A percentile compares a stretch with the other conserved stretches of the same genome.
Conservation (phyloP, 805 yeast species). For the Yamadazyma kitorensis region DNA sequence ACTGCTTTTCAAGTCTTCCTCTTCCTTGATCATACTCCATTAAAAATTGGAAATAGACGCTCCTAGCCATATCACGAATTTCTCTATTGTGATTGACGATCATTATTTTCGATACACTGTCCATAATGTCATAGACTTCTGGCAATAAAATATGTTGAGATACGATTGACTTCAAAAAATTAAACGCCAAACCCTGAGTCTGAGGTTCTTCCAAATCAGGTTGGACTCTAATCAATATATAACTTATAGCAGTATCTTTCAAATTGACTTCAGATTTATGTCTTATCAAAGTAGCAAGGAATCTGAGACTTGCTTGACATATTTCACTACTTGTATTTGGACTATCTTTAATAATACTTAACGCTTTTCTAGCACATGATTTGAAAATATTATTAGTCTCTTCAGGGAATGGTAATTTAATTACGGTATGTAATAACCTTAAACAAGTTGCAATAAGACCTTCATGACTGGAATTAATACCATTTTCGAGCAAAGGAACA, state of each 20-base stretch:
- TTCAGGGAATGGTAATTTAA: conserved; percentile 61
- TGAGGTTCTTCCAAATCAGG: conserved; percentile 91
- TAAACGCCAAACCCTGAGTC: conserved; percentile 84
- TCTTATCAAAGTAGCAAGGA: conserved; percentile 68
- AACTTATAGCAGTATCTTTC: conserved; percentile 70
- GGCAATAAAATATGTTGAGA: conserved; percentile 73
- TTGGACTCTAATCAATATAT: conserved; percentile 64
- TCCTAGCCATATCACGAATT: conserved; percentile 80
- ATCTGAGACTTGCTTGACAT: conserved; percentile 76
- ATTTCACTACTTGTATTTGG: conserved; percentile 77
- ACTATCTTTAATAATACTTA: conserved; percentile 66
- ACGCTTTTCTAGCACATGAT: conserved; percentile 56
- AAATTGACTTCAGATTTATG: conserved; percentile 63
- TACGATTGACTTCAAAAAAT: conserved; percentile 76
- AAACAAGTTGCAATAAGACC: conserved; percentile 69
- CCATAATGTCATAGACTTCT: conserved; percentile 88
- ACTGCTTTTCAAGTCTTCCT: conserved; percentile 78
- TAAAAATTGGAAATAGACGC: conserved; percentile 77
- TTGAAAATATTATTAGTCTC: conserved; percentile 52
- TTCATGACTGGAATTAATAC: conserved; percentile 68
- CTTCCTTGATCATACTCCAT: conserved; percentile 95
- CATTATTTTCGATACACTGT: conserved; percentile 76
- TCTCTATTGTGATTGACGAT: conserved; percentile 82
- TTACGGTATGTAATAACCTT: conserved; percentile 56
- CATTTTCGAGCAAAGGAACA: conserved; percentile 63